Percentiles rank a stretch among this genome's conserved stretches.
phyloP scores from a whole-genome alignment of 306 rosid species.

The Crotalaria pallida region DNA sequence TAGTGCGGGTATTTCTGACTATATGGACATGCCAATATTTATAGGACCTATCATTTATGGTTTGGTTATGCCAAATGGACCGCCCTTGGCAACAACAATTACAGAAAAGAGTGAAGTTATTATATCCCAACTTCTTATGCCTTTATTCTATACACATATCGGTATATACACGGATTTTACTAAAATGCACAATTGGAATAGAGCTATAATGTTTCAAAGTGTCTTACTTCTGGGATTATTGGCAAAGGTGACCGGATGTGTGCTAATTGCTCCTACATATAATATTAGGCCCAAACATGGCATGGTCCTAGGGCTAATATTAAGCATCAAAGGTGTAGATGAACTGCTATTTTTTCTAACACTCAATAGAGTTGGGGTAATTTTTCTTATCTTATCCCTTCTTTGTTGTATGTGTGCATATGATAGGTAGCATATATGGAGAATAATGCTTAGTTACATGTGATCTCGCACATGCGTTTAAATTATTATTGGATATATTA shows the following conservation, averaged over 20 bases:
- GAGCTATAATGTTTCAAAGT: background rate
- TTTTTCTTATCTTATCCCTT: background rate
- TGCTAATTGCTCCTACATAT: constrained; percentile 21
- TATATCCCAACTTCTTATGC: constrained; percentile 13
- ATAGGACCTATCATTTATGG: constrained; percentile 29
- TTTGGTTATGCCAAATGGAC: constrained; percentile 30
- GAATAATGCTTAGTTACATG: too few relatives aligned
- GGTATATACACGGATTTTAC: background rate
- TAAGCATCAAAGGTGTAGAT: constrained; percentile 39
- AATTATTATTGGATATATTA: too few relatives aligned
- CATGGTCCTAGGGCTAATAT: constrained; percentile 38
- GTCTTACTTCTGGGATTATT: constrained; percentile 6
- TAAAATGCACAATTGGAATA: background rate
- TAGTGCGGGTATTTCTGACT: constrained; percentile 7
- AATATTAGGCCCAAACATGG: constrained; percentile 34
- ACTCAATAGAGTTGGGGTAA: background rate
- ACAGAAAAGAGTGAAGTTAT: constrained; percentile 15
- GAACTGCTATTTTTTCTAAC: constrained; percentile 25
- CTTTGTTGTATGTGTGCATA: background rate
- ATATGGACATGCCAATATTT: background rate
- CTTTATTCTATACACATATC: background rate
- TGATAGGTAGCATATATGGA: background rate
- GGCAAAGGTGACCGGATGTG: constrained; percentile 21
- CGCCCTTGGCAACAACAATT: constrained; percentile 30
- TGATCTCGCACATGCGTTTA: too few relatives aligned